phyloP scores from a whole-genome alignment of 352 stramenopile species.

The Phytopythium montanum region DNA sequence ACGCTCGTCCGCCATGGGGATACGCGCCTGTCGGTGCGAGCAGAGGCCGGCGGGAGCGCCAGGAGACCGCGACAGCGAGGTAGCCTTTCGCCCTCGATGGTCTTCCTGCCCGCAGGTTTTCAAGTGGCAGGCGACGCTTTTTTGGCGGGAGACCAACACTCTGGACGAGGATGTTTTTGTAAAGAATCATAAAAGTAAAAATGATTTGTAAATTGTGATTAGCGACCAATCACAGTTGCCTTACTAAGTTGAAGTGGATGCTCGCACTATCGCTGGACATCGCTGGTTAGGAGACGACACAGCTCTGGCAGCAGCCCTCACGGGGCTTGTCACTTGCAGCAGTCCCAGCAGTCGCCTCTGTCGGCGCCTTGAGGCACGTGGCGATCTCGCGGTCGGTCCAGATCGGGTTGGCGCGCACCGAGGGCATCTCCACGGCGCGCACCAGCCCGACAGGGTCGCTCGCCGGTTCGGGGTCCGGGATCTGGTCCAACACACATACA shows the following conservation, averaged over 20 bases:
- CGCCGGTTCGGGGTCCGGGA: constrained; percentile 38
- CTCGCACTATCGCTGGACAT: too few relatives aligned
- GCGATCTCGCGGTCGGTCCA: constrained; percentile 49
- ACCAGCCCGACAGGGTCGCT: constrained; percentile 52
- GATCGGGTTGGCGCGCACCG: constrained; percentile 27
- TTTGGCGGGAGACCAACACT: constrained; percentile 2
- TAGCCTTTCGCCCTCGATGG: neutral
- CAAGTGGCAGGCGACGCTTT: neutral
- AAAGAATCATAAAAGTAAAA: too few relatives aligned
- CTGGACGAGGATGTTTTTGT: too few relatives aligned
- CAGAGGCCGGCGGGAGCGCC: neutral
- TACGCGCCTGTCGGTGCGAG: neutral
- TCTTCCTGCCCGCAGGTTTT: neutral
- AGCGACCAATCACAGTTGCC: too few relatives aligned
- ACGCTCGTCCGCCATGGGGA: neutral
- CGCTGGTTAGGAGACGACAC: constrained; percentile 27
- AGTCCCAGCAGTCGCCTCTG: constrained; percentile 3
- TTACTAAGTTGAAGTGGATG: too few relatives aligned
- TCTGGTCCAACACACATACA: constrained; percentile 13
- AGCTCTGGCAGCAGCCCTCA: constrained; percentile 39
- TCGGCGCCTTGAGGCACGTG: constrained; percentile 33
- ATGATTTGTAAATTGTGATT: too few relatives aligned
- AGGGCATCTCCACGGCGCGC: constrained; percentile 31
- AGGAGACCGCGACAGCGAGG: neutral
- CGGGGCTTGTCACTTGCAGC: constrained; percentile 9